Conservation (phyloP, 208 protist genomes). For the Acanthamoeba healyi region DNA sequence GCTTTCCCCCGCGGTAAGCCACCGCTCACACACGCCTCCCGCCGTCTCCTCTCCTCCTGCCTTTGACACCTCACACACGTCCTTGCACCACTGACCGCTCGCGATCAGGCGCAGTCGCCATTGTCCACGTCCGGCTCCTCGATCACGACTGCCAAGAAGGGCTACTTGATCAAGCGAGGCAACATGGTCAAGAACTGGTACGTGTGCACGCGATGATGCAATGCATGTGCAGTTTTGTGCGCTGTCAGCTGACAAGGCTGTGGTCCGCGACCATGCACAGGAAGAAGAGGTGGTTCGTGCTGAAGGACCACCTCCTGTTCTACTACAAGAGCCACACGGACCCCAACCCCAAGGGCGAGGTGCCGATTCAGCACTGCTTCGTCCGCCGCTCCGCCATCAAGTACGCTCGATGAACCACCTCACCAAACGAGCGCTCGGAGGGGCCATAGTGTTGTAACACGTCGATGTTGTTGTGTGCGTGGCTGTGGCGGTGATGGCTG, state of each 20-base stretch:
- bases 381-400: conserved; percentile 8
- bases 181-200: conserved; percentile 56
- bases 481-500: too few species aligned
- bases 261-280: neutral
- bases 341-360: conserved; percentile 34
- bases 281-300: conserved; percentile 51
- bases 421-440: neutral
- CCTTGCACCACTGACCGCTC: too few species aligned
- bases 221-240: neutral
- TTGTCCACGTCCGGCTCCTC: neutral
- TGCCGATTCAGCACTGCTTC: conserved; percentile 56
- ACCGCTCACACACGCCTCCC: neutral
- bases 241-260: neutral
- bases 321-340: conserved; percentile 57
- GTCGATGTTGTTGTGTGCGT: too few species aligned
- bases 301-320: conserved; percentile 54
- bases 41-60: neutral
- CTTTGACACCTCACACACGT: too few species aligned
- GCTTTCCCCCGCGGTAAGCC: neutral
- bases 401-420: too few species aligned
- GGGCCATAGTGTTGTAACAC: too few species aligned
- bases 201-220: neutral
- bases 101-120: neutral
- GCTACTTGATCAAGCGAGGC: conserved; percentile 28
- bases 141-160: conserved; percentile 28